Conservation (phyloP, 371 early-diverging fungal species). For the Mucor lusitanicus region DNA sequence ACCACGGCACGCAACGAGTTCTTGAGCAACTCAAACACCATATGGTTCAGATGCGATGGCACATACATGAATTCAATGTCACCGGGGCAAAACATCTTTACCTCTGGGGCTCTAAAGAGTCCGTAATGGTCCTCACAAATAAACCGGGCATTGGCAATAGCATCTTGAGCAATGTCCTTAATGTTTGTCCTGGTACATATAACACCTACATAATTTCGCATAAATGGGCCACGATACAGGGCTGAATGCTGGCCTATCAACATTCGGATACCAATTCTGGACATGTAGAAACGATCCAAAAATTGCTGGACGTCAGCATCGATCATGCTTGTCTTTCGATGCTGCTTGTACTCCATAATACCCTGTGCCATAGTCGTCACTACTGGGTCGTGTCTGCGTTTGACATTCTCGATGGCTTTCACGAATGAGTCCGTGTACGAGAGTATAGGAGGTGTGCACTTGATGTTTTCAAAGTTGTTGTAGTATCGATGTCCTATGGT, state of each 20-base stretch:
- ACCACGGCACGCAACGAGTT: slow-evolving; percentile 96
- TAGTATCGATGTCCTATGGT: slow-evolving; percentile 58
- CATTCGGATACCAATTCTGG: slow-evolving; percentile 97
- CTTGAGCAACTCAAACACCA: slow-evolving; percentile 97
- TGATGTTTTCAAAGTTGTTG: slow-evolving; percentile 57
- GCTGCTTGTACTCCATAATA: slow-evolving; percentile 88
- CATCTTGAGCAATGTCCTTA: slow-evolving; percentile 81
- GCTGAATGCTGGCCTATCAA: slow-evolving; percentile 85
- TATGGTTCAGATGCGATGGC: slow-evolving; percentile 95
- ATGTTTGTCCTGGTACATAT: slow-evolving; percentile 92
- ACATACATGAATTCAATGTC: slow-evolving; percentile 96
- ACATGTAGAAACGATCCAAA: slow-evolving; percentile 95
- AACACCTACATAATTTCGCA: slow-evolving; percentile 89
- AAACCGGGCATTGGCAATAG: slow-evolving; percentile 91
- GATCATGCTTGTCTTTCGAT: slow-evolving; percentile 54
- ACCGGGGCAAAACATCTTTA: slow-evolving; percentile 79
- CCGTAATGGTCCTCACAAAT: slow-evolving; percentile 95
- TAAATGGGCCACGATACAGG: slow-evolving; percentile 65
- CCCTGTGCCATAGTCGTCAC: slow-evolving; percentile 94
- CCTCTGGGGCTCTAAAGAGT: slow-evolving; percentile 82
- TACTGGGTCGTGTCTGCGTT: slow-evolving; percentile 93
- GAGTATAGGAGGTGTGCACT: slow-evolving; percentile 71
- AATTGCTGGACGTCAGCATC: slow-evolving; percentile 90
- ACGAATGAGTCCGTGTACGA: slow-evolving; percentile 85
- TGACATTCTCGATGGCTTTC: slow-evolving; percentile 84